Base-by-base conservation (phyloP, 257 asterid species). In the Oldenlandia corymbosa region DNA sequence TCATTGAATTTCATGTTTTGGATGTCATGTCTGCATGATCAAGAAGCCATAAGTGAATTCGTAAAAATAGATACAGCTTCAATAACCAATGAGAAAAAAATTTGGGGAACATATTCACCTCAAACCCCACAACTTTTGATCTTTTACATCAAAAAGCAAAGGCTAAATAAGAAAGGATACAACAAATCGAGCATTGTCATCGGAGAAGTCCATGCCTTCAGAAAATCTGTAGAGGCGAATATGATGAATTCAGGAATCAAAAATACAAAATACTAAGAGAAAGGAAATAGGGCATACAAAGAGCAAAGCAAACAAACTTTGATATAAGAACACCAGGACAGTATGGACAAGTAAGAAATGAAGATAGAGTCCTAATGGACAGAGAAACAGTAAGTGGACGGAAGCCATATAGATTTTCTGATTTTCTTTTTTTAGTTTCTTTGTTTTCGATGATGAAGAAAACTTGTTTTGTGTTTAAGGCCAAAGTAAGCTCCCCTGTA, bases 131-230 rank as follows among this genome's bases (percentile, higher is more conserved):
- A 26, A 5, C n/a, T 31, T 36, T 21, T 9, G 14, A 6, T n/a
- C n/a, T 50, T 17, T 60, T n/a, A 50, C 27, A 51, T 55, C 41
- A 23, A 37, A 28, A 41, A 1, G 20, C 50, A 17, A 48, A 41
- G 43, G 47, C 28, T 37, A 60, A 23, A 39, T 60, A 23, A 21
- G 60, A 58, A 85, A 93, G 97, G 95, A 90, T 93, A 93, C 99
- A 68, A 90, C 99, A 67, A 68, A 96, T 65, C 99, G 84, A 68
- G 99, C 99, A 79, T 87, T 85, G 71, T 93, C 96, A 71, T 93
- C 96, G 27, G 99, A 79, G 83, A 93, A 93, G 80, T 93, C 99
- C 73, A 93, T 83, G 73, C 99, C 99, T 90, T 93, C 99, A 56
- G 99, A 90, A n/a, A 68, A 87, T 94, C 99, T 92, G 82, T 81